Conservation (phyloP, 306 rosid genomes). For the Pachyrhizus erosus region DNA sequence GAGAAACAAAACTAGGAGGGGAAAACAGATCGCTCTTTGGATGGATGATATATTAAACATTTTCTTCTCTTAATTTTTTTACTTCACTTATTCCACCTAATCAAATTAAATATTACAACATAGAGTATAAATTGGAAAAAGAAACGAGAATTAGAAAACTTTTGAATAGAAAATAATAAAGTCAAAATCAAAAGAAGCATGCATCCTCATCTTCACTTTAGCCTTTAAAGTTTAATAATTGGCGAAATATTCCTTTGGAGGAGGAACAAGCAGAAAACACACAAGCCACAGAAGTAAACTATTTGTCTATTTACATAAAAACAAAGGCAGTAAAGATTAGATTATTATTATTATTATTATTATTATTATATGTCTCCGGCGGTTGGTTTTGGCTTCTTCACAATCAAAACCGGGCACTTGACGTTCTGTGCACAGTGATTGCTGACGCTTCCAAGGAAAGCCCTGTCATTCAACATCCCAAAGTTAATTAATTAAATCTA, state of each 20-base stretch:
- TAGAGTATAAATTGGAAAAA: neutral
- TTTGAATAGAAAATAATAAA: too few species aligned
- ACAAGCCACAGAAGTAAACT: neutral
- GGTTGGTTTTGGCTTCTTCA: constrained; percentile 76
- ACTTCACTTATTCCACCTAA: neutral
- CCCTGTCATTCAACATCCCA: constrained; percentile 56
- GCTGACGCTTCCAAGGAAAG: constrained; percentile 95
- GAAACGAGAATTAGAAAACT: too few species aligned
- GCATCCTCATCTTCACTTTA: constrained; percentile 16
- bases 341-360: too few species aligned
- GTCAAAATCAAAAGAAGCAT: neutral
- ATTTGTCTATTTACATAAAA: constrained; percentile 6
- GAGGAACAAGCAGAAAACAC: neutral
- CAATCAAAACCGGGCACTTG: constrained; percentile 84
- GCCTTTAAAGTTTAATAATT: neutral
- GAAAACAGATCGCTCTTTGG: neutral
- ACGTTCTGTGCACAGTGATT: constrained; percentile 81
- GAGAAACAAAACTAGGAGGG: neutral
- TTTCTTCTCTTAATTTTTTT: neutral
- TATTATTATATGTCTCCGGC: constrained; percentile 4
- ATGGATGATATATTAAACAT: neutral
- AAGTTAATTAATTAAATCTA: neutral
- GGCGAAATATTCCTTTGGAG: neutral
- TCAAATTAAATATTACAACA: neutral
- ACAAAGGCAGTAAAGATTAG: neutral